phyloP scores from a whole-genome alignment of 1,139 yeast genomes.

The Suhomyces maxii region DNA sequence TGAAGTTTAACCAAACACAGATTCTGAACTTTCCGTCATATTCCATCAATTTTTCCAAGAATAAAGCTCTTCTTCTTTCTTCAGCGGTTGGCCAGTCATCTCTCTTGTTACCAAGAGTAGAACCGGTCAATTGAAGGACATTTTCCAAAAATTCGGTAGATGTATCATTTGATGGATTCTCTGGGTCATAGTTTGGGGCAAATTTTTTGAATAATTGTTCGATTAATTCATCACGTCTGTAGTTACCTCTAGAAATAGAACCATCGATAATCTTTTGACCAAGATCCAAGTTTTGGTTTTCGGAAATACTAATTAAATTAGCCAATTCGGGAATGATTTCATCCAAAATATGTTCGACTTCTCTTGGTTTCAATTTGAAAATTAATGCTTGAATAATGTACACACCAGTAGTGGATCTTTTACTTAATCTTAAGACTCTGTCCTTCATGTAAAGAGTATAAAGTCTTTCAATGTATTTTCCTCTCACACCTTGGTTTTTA shows the following conservation, averaged over 20 bases:
- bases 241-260: conserved; percentile 57
- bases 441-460: conserved; percentile 73
- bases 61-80: conserved; percentile 77
- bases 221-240: conserved; percentile 65
- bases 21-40: conserved; percentile 62
- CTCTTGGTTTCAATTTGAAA: conserved; percentile 58
- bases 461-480: conserved; percentile 67
- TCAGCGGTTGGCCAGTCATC: conserved; percentile 93
- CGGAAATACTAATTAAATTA: conserved; percentile 51
- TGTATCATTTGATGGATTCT: conserved; percentile 38
- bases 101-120: conserved; percentile 77
- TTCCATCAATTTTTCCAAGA: conserved; percentile 68
- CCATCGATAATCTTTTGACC: conserved; percentile 71
- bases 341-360: conserved; percentile 65
- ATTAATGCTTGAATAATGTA: conserved; percentile 75
- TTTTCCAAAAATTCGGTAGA: conserved; percentile 61
- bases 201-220: conserved; percentile 59
- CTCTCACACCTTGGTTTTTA: conserved; percentile 59
- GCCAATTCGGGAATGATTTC: conserved; percentile 67
- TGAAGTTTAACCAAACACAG: conserved; percentile 59
- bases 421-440: conserved; percentile 68
- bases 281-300: conserved; percentile 63
- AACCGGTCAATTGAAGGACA: conserved; percentile 59
- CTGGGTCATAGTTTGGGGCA: conserved; percentile 46
- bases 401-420: conserved; percentile 78